These are phyloP conservation scores for Mycena sanguinolenta DNA, from an alignment of 768 basidiomycete species.

Conservation along the genomic window DNA sequence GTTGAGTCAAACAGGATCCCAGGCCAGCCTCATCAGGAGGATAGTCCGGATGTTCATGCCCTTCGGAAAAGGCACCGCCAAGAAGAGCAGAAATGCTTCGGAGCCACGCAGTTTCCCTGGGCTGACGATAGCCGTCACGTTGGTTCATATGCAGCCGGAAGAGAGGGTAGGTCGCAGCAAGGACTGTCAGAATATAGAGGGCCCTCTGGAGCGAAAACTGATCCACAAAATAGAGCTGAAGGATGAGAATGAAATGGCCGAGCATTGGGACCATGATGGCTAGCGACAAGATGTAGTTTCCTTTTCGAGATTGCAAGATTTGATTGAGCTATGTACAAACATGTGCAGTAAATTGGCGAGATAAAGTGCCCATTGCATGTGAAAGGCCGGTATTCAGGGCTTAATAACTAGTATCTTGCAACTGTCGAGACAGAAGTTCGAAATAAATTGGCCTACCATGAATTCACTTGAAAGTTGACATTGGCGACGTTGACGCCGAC, in stretches of 20 bases:
- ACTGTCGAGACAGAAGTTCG: no score
- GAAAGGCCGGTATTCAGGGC: no score
- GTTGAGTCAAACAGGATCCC: neutral
- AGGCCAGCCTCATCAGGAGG: neutral
- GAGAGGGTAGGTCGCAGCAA: constrained; percentile 28
- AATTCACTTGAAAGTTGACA: no score
- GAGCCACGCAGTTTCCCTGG: constrained; percentile 32
- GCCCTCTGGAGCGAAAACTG: constrained; percentile 25
- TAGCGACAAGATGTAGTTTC: no score
- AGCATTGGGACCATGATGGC: constrained; percentile 11
- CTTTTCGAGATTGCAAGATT: no score
- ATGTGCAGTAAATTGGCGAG: no score
- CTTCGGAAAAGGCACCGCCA: neutral
- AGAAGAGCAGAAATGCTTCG: constrained; percentile 11
- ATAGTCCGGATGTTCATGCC: constrained; percentile 24
- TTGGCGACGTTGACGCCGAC: no score
- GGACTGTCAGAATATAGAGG: constrained; percentile 25
- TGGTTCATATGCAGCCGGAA: constrained; percentile 30
- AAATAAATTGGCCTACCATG: no score
- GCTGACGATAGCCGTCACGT: constrained; percentile 15
- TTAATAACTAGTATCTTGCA: no score
- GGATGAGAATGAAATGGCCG: constrained; percentile 22
- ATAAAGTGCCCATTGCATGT: no score
- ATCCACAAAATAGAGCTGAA: constrained; percentile 17
- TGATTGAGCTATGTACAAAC: no score